Base-by-base conservation (phyloP, 2,329 filamentous ascomycete genomes). In the Cadophora malorum region DNA sequence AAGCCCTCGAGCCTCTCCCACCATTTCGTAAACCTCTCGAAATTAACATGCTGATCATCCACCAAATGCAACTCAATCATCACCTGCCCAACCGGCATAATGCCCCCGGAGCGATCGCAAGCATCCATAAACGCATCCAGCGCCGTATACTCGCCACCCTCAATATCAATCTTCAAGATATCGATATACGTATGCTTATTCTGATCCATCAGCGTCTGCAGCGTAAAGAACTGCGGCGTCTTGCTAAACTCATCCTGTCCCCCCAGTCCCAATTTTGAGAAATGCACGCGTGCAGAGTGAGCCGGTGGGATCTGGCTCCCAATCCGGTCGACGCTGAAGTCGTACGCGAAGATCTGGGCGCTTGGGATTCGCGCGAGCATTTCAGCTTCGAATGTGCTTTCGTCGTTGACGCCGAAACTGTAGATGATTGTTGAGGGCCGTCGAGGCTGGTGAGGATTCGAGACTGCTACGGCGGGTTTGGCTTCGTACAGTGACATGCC, bases 141-240 rank as follows among this genome's bases (percentile, higher is more conserved):
- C 10, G 78, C 71, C 41, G 74, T 73, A 64, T 78, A 81, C 67
- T 81, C 80, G 14, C 72, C 69, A 4, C 77, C 77, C 63, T 81
- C 80, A 53, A 81, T 78, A 69, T 81, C 79, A 67, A 81, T 80
- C 71, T 81, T 81, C 47, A 81, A 64, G 23, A 81, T 76, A 69
- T 81, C 80, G 62, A 81, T 76, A 66, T 80, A 80, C 4, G 75
- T 70, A 58, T 81, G 80, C 1, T 77, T 75, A 64, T 81, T 80
- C 71, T 73, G 72, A 45, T 73, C 71, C 79, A 81, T 81, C 12
- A 81, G 67, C 16, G 80, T 76, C n/a, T 71, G 68, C 35, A 82
- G 75, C 28, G 74, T 78, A 64, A 77, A 79, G 67, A 79, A 79
- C 7, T 76, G 78, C 25, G 79, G 79, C 7, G 50, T 68, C 16